Evolutionary conservation across 148 eudicot species (phyloP).

Genomic region (Fagopyrum esculentum): DNA sequence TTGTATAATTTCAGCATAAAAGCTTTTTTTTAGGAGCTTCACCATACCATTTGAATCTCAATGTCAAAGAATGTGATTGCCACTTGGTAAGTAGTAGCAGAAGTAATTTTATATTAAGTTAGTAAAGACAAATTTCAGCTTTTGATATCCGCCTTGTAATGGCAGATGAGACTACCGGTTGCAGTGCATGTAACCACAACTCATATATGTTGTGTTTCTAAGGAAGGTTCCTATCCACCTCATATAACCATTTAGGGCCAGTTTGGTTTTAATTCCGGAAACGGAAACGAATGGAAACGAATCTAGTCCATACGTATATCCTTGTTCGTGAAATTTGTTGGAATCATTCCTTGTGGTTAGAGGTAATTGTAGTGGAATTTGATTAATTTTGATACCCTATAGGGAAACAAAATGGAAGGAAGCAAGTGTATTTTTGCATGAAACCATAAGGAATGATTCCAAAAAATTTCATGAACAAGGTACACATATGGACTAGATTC

Average conservation of each 20-base stretch:
- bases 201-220: not conserved
- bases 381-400: too few species aligned
- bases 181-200: conserved; percentile 2
- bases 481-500: too few species aligned
- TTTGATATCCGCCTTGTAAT: not conserved
- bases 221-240: not conserved
- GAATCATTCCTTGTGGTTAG: too few species aligned
- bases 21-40: not conserved
- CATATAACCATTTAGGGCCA: not conserved
- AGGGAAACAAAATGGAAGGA: too few species aligned
- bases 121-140: not conserved
- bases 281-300: too few species aligned
- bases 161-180: not conserved
- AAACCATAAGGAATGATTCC: too few species aligned
- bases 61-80: not conserved
- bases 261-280: too few species aligned
- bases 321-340: too few species aligned
- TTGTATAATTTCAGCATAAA: not conserved
- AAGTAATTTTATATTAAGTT: not conserved
- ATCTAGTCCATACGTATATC: too few species aligned
- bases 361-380: too few species aligned
- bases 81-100: not conserved
- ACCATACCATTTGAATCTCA: not conserved
- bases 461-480: too few species aligned
- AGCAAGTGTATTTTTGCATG: too few species aligned